Evolutionary conservation across 495 filamentous ascomycete genomes (phyloP), one percentile per base, ranked within the genome.

Genomic region (Hamigera avellanea): DNA sequence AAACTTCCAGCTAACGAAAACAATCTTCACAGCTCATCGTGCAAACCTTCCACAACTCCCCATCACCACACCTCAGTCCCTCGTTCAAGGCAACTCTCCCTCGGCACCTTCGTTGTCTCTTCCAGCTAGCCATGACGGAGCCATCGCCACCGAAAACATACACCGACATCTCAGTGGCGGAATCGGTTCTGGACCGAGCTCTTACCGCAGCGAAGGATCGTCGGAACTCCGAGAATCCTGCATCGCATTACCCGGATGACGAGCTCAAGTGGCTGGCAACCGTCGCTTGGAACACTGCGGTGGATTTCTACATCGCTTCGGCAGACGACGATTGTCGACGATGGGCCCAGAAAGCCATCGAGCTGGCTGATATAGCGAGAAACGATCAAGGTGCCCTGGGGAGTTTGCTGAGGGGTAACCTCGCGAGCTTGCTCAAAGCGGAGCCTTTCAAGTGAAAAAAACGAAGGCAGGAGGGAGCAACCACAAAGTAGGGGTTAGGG

Each of bases 221-320:
- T 13, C 48, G 31, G 23, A 23, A 14, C 8, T 8, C 8, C 2
- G 3, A 14, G 6, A 14, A 32, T 4, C 9, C 13, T 32, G 17
- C 33, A 23, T 12, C 13, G 2, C 14, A 49, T 2, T 93, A 85
- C 48, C 83, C 83, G 3, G 40, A 56, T 8, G 69, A 73, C 6
- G 87, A 95, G 43, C 59, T 94, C 2, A 75, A 82, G 45, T 88
- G 82, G 80, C 71, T 95, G 19, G 77, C 78, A 1, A 73, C 73
- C 0, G 75, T 69, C 2, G 57, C 78, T 0, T 94, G 91, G 63
- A 93, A 93, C 43, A 73, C 69, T 28, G 79, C 79, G 0, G 69
- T 87, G 14, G 84, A 91, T 41, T 73, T 79, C 29, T 87, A 82
- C 41, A 60, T 73, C 10, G 50, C 45, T 2, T 59, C 60, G 0